These are phyloP conservation scores for Beauveria sp. DNA, from an alignment of 2,329 filamentous ascomycete species.

Conservation along the genomic window DNA sequence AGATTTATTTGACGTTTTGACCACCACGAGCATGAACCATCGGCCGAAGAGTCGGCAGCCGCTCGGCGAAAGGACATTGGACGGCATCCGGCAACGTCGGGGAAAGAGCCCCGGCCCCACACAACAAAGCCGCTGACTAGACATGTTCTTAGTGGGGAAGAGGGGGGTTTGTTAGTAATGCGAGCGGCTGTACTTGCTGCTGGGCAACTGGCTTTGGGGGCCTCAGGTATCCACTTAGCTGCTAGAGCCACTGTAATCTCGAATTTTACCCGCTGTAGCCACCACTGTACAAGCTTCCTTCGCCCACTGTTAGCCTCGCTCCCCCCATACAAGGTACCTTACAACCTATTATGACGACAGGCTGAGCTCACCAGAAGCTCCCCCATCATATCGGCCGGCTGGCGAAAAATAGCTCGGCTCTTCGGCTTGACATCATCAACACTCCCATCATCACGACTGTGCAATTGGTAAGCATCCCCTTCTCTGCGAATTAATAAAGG, in stretches of 20 bases:
- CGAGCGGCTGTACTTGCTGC: not conserved
- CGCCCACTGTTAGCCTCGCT: too few species aligned
- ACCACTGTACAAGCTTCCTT: too few species aligned
- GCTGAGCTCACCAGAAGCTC: slow-evolving; percentile 10
- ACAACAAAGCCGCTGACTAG: not conserved
- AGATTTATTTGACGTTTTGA: too few species aligned
- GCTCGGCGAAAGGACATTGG: not conserved
- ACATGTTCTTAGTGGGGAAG: not conserved
- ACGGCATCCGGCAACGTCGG: not conserved
- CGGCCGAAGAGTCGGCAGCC: slow-evolving; percentile 5
- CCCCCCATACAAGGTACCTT: too few species aligned
- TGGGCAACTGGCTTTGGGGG: too few species aligned
- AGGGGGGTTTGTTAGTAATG: not conserved
- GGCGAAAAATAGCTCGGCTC: slow-evolving; percentile 9
- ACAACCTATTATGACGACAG: slow-evolving; percentile 4
- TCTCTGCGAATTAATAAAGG: not conserved
- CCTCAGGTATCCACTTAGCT: too few species aligned
- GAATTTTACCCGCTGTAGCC: too few species aligned
- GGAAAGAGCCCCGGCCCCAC: not conserved
- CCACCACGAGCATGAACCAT: not conserved
- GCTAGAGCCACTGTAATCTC: too few species aligned
- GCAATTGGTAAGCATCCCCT: slow-evolving; percentile 11
- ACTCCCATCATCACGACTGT: not conserved
- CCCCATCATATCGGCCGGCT: not conserved
- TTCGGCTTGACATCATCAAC: slow-evolving; percentile 11